Evolutionary conservation across 345 rosid species (phyloP), one percentile per base, ranked within the genome.

Genomic region (Euphorbia tirucalli): DNA sequence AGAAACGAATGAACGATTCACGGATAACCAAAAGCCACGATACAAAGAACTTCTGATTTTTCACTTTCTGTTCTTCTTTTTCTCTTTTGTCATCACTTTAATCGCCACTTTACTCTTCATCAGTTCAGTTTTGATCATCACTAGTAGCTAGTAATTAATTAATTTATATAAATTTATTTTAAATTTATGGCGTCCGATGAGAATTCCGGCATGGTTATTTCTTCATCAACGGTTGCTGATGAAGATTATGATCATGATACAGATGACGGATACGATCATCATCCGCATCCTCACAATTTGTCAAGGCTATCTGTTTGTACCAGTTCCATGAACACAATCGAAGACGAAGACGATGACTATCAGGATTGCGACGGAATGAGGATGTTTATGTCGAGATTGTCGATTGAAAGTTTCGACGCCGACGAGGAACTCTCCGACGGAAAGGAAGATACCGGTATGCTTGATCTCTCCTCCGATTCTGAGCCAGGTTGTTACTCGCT

Each of bases 291-390:
- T 0, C 85, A 75, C 3, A 78, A 43, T 61, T 59, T 94, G n/a
- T 94, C 98, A 10, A 80, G 98, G 78, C 73, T 92, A 14, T 92
- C 97, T 24, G 58, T 90, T 64, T 94, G 93, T 58, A 85, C 90
- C 0, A 86, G 88, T 75, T 89, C 90, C 57, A 76, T 83, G 85
- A 72, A 80, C 80, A 82, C 85, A 1, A 79, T 81, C 48, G 88
- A 86, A 30, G 83, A 79, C 10, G 78, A 68, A 21, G 88, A 79
- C 9, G 78, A 70, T 27, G 88, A 79, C 48, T 57, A 48, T 1
- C 73, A 48, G 31, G 76, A 67, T 46, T 52, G 68, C 1, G 82
- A 73, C 6, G 79, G 66, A 19, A 67, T 69, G 80, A 58, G 63
- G 71, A 79, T 83, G 74, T 78, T 30, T 61, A 60, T 82, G 82